A percentile compares a stretch with the other conserved stretches of the same genome.
Conservation (phyloP, 768 basidiomycete genomes). For the Russula abietina region DNA sequence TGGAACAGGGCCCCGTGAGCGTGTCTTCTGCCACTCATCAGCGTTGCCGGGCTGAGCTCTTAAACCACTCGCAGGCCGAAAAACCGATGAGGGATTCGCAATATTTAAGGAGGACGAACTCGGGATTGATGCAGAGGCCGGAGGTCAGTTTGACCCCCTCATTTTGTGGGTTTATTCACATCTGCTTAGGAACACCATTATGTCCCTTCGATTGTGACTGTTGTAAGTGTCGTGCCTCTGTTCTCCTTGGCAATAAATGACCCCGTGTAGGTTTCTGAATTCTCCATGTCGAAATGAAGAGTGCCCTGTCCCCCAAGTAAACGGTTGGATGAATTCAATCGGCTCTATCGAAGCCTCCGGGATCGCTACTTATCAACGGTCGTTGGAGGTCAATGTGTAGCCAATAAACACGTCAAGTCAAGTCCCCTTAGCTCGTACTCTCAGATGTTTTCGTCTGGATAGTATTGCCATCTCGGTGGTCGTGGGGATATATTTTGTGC, state of each 20-base stretch:
- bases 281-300: not conserved
- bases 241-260: not conserved
- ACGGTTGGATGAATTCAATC: not conserved
- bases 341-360: slow-evolving; percentile 33
- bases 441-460: slow-evolving; percentile 17
- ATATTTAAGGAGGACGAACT: slow-evolving; percentile 84
- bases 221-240: slow-evolving; percentile 46
- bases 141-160: slow-evolving; percentile 46
- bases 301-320: not conserved
- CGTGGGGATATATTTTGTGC: slow-evolving; percentile 8
- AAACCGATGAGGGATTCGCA: slow-evolving; percentile 72
- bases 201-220: slow-evolving; percentile 90
- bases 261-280: slow-evolving; percentile 24
- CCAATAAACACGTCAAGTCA: slow-evolving; percentile 17
- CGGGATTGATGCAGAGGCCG: slow-evolving; percentile 58
- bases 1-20: slow-evolving; percentile 64
- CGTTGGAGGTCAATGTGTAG: slow-evolving; percentile 32
- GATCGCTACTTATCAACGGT: slow-evolving; percentile 25
- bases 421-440: slow-evolving; percentile 13
- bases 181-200: slow-evolving; percentile 60
- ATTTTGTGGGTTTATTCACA: slow-evolving; percentile 22
- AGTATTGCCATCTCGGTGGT: slow-evolving; percentile 4
- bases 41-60: not conserved
- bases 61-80: slow-evolving; percentile 46
- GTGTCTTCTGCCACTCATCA: not conserved